These are phyloP conservation scores for Exophiala dermatitidis DNA, from an alignment of 2,329 filamentous ascomycete genomes.

Conservation along the genomic window DNA sequence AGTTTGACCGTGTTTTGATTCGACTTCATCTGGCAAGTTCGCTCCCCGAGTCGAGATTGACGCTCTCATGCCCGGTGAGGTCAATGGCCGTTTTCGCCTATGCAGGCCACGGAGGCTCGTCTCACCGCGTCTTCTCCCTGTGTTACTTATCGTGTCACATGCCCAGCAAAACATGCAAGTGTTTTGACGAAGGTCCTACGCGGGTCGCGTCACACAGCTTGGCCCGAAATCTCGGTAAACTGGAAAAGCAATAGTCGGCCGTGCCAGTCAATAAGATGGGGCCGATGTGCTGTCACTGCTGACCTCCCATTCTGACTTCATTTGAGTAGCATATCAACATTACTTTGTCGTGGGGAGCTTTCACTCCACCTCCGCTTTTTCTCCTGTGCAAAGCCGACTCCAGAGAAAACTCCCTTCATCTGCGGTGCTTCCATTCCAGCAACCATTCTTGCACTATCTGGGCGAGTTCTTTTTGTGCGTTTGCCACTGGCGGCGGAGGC, in stretches of 20 bases:
- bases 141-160: not conserved
- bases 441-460: constrained; percentile 63
- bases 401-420: not conserved
- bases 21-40: not conserved
- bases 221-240: not conserved
- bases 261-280: not conserved
- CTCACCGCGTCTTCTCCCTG: not conserved
- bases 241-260: not conserved
- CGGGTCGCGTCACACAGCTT: not conserved
- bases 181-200: not conserved
- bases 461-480: constrained; percentile 53
- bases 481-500: constrained; percentile 48
- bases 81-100: not conserved
- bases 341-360: not conserved
- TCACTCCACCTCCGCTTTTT: not conserved
- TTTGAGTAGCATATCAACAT: not conserved
- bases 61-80: too few relatives aligned
- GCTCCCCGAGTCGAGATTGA: not conserved
- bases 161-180: not conserved
- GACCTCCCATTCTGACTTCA: not conserved
- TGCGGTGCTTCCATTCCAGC: constrained; percentile 47
- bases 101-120: not conserved
- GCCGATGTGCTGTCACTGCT: not conserved
- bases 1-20: not conserved
- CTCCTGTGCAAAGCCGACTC: not conserved